phyloP scores from a whole-genome alignment of 169 alveolate genomes.

The Cryptosporidium felis region DNA sequence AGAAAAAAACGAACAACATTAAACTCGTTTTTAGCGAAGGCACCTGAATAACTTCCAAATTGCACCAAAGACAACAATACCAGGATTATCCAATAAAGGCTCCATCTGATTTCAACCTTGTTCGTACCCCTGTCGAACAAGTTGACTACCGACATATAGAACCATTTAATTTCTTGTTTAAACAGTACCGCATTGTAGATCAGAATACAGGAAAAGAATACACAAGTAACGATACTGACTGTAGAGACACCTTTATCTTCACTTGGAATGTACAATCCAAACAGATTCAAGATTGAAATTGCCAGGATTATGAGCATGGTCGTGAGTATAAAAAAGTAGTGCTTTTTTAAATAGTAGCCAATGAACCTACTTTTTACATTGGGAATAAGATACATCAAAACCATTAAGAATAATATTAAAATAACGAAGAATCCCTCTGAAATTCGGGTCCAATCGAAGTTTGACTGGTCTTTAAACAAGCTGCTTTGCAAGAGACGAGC shows the following conservation, averaged over 20 bases:
- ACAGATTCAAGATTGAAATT: neutral
- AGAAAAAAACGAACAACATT: constrained; percentile 11
- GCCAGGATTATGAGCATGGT: neutral
- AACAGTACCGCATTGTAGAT: neutral
- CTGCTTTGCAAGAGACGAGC: neutral
- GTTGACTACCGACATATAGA: neutral
- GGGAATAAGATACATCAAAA: neutral
- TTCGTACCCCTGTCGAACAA: neutral
- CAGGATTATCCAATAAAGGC: constrained; percentile 10
- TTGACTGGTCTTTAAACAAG: constrained; percentile 2
- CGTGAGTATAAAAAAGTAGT: too few relatives aligned
- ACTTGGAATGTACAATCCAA: neutral
- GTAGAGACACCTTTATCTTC: neutral
- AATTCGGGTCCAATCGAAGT: constrained; percentile 11
- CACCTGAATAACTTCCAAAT: constrained; percentile 13
- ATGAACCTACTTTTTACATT: too few relatives aligned
- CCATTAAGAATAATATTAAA: neutral
- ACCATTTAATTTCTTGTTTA: constrained; percentile 1
- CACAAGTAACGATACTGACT: neutral
- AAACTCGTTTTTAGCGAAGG: neutral
- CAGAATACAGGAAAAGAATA: neutral
- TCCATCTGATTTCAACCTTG: constrained; percentile 12
- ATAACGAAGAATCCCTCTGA: neutral
- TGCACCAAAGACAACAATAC: neutral
- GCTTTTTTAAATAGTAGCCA: too few relatives aligned